phyloP scores from a whole-genome alignment of 2,329 filamentous ascomycete species.

The Neofusicoccum laricinum region DNA sequence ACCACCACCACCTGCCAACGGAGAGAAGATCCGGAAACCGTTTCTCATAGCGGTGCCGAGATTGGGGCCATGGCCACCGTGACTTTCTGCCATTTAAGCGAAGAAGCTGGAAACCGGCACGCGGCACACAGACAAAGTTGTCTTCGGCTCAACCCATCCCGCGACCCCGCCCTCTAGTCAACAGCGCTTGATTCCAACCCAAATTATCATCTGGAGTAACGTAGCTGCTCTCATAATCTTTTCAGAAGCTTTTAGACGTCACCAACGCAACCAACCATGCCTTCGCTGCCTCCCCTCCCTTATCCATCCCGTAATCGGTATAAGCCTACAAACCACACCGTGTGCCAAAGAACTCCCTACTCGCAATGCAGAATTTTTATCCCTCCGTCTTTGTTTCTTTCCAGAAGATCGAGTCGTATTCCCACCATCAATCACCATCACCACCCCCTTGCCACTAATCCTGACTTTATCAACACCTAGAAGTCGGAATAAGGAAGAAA shows the following conservation, averaged over 20 bases:
- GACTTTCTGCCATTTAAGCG: too few species aligned
- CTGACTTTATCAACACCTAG: conserved; percentile 10
- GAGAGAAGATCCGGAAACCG: too few species aligned
- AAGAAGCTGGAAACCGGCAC: too few species aligned
- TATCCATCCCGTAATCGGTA: conserved; percentile 8
- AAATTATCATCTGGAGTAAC: neutral
- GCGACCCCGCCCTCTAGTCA: neutral
- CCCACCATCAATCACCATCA: neutral
- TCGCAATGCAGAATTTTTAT: conserved; percentile 10
- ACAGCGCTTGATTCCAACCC: neutral
- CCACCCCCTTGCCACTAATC: conserved; percentile 1
- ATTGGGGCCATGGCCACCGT: too few species aligned
- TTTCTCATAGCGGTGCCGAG: too few species aligned
- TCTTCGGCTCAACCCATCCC: too few species aligned
- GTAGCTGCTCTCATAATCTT: neutral
- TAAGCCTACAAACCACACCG: conserved; percentile 10
- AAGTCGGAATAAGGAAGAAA: neutral
- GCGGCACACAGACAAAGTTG: too few species aligned
- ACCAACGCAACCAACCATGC: neutral
- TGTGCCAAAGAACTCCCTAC: conserved; percentile 12
- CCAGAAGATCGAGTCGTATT: conserved; percentile 14
- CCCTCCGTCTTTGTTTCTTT: conserved; percentile 11
- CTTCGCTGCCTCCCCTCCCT: neutral
- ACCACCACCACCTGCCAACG: too few species aligned
- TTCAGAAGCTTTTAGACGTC: neutral